A percentile compares a stretch with the other conserved stretches of the same genome.
Evolutionary conservation across 1,284 basidiomycete species (phyloP).

Genomic region (Heterobasidion occidentale): DNA sequence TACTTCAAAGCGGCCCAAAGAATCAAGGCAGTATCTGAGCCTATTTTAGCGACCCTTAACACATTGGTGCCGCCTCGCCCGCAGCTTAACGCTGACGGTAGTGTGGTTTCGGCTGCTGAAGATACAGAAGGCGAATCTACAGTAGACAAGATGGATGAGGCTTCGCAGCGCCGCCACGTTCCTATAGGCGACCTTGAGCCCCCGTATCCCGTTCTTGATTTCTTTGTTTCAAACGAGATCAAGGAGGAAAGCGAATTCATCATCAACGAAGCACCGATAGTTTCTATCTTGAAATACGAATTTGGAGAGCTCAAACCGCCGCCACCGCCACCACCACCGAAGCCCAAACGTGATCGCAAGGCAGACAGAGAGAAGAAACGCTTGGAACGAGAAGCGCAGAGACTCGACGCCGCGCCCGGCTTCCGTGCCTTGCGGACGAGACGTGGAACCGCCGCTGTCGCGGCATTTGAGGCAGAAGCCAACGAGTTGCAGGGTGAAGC

Average conservation of each 20-base stretch:
- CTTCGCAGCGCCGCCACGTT: not conserved
- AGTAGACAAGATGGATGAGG: not conserved
- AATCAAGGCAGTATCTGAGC: constrained; percentile 52
- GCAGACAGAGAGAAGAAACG: constrained; percentile 5
- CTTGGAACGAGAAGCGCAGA: not conserved
- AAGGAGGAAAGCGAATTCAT: constrained; percentile 43
- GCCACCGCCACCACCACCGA: constrained; percentile 31
- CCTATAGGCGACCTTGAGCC: constrained; percentile 68
- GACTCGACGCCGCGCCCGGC: constrained; percentile 17
- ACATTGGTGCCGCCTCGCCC: constrained; percentile 15
- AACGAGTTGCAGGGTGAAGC: not conserved
- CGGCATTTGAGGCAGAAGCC: constrained; percentile 3
- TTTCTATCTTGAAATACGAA: constrained; percentile 62
- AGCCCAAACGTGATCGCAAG: constrained; percentile 9
- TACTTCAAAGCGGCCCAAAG: constrained; percentile 71
- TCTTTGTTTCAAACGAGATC: constrained; percentile 48
- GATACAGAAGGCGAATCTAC: too few relatives aligned
- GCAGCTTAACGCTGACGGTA: not conserved
- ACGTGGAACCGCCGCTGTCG: constrained; percentile 18
- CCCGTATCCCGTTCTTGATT: constrained; percentile 41
- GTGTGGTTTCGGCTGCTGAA: too few relatives aligned
- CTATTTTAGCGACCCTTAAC: constrained; percentile 57
- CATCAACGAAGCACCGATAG: constrained; percentile 51
- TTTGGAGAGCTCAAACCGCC: constrained; percentile 53
- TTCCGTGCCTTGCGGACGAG: constrained; percentile 27